Conservation (phyloP, 1,284 basidiomycete genomes). For the Mrakiaceae sp. region DNA sequence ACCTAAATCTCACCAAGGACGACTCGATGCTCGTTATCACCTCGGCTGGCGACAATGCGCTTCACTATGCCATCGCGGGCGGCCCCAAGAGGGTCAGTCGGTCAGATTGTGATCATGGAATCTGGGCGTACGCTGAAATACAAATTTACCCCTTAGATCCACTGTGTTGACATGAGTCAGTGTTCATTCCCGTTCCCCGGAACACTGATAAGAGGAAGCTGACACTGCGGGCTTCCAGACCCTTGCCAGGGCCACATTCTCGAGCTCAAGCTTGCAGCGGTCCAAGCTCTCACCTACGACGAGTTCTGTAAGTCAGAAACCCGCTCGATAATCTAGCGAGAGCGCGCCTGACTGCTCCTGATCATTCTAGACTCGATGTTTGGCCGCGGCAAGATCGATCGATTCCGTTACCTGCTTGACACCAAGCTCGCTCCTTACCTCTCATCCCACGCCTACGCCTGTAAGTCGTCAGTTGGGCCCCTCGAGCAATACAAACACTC, state of each 20-base stretch:
- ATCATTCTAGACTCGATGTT: slow-evolving; percentile 42
- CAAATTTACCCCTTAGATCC: slow-evolving; percentile 36
- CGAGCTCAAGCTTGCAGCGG: slow-evolving; percentile 64
- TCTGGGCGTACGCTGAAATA: neutral
- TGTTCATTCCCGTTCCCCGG: slow-evolving; percentile 13
- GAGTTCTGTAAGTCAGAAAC: slow-evolving; percentile 47
- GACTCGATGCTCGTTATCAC: slow-evolving; percentile 68
- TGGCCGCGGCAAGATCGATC: slow-evolving; percentile 51
- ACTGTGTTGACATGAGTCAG: slow-evolving; percentile 57
- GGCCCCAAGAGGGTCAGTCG: slow-evolving; percentile 56
- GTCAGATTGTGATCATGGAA: slow-evolving; percentile 48
- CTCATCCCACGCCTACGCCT: slow-evolving; percentile 61
- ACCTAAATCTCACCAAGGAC: slow-evolving; percentile 48
- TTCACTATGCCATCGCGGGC: slow-evolving; percentile 65
- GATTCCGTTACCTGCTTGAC: slow-evolving; percentile 56
- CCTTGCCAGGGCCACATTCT: slow-evolving; percentile 62
- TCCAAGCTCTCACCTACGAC: slow-evolving; percentile 50
- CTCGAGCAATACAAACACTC: too few relatives aligned
- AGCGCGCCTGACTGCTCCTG: neutral
- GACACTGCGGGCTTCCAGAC: slow-evolving; percentile 21
- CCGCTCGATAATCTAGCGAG: too few relatives aligned
- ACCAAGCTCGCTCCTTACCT: slow-evolving; percentile 56
- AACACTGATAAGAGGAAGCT: neutral
- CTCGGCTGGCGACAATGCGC: slow-evolving; percentile 67
- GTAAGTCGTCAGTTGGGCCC: neutral